Evolutionary conservation across 2,329 filamentous ascomycete species (phyloP), one percentile per base, ranked within the genome.

Genomic region (Exophiala oligosperma): DNA sequence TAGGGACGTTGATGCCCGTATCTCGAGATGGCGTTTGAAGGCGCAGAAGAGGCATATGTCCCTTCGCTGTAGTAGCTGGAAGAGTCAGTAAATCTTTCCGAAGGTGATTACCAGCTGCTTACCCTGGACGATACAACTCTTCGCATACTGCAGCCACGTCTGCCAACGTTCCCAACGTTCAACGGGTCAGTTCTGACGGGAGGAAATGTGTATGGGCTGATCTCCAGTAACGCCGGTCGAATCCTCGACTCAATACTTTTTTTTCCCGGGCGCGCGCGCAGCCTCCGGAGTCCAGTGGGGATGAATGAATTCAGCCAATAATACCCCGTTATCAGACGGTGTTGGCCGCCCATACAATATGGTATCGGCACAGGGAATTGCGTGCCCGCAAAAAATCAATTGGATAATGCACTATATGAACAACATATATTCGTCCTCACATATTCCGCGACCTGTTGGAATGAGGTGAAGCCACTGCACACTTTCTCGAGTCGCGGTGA

Each of bases 41-140:
- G 71, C 67, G 66, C 71, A 72, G 53, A 71, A 70, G 66, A 74
- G 68, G 65, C 76, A 74, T 67, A 75, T 62, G 61, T 70, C 69
- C 59, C 72, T 70, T 65, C 70, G 69, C 61, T 72, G 73, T 54
- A 72, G 70, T 52, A 76, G 64, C 74, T 75, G 60, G 26, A 26
- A 7, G n/a, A n/a, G 38, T 57, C 28, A 61, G 41, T 46, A 24
- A 38, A 35, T 59, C 35, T 23, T 3, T 21, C 11, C 14, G 17
- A 29, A 50, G 12, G n/a, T 41, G 5, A 4, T 14, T 21, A n/a
- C 29, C 17, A 21, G 23, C 3, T n/a, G 32, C 49, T 28, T 57
- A 64, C 61, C 49, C 49, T 63, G 37, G 49, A 51, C 37, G 50
- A 46, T 28, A 63, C 55, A n/a, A 58, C 50, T 51, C 58, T 54